These are phyloP conservation scores for Lipomyces mesembrius DNA, from an alignment of 805 yeast species.

Conservation along the genomic window DNA sequence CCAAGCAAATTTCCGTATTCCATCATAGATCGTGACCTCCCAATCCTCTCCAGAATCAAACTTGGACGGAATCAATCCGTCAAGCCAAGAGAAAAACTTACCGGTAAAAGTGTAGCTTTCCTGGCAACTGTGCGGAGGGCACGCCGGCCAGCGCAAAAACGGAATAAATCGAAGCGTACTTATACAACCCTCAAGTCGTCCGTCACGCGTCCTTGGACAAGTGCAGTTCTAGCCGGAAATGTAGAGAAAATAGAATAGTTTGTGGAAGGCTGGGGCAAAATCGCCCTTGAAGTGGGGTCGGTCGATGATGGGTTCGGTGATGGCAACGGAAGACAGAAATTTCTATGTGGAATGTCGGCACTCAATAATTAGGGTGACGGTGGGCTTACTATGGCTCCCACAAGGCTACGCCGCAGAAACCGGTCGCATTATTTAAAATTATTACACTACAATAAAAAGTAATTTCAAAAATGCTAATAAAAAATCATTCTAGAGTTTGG, in stretches of 20 bases:
- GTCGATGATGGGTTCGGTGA: not conserved
- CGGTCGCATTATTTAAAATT: too few species aligned
- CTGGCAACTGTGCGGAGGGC: slow-evolving; percentile 5
- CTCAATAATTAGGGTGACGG: too few species aligned
- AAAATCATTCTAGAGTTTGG: too few species aligned
- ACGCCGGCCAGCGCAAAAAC: slow-evolving; percentile 5
- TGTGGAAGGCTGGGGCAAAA: not conserved
- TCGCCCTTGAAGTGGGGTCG: not conserved
- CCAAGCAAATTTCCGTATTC: not conserved
- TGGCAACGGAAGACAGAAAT: not conserved
- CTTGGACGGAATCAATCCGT: not conserved
- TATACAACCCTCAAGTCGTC: slow-evolving; percentile 1
- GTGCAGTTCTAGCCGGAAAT: not conserved
- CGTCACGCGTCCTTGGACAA: slow-evolving; percentile 4
- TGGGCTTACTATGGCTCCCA: too few species aligned
- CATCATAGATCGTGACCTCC: not conserved
- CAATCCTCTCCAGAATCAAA: not conserved
- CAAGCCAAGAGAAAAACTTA: slow-evolving; percentile 3
- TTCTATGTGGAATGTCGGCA: not conserved
- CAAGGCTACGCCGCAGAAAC: too few species aligned
- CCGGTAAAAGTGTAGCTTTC: not conserved
- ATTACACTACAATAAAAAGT: too few species aligned
- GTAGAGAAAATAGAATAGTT: not conserved
- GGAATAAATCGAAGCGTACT: slow-evolving; percentile 2
- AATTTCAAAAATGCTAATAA: too few species aligned